Base-by-base conservation (phyloP, 23 red algal species). In the Gracilaria gracilis region DNA sequence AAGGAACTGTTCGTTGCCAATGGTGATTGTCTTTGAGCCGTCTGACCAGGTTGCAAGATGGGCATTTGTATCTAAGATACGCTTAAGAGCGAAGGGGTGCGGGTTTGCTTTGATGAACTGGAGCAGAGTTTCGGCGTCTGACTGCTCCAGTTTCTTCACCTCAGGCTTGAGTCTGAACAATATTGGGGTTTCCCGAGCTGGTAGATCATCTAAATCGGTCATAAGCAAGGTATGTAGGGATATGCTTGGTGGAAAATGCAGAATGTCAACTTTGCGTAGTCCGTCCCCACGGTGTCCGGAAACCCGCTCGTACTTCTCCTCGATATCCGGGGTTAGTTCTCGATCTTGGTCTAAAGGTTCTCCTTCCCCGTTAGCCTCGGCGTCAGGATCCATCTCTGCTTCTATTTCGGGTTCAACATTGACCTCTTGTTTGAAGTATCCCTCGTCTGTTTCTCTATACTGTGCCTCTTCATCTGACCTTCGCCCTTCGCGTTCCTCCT, bases 241-340 rank as follows among this genome's bases (percentile, higher is more conserved):
- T 35, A 90, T 57, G 31, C 71, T 90, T 62, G 75, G 87, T 31
- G 87, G 87, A 71, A 90, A 90, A 80, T 90, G 76, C n/a, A 90
- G 32, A 31, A 90, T 64, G 57, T 90, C 87, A 2, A 90, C 75
- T 34, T 71, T 47, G 35, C 57, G 54, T 25, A 24, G 74, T 24
- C 66, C 47, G 24, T 67, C 66, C 27, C 84, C 62, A 9, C 46
- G 51, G 20, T 28, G 65, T 9, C 47, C 67, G n/a, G 61, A 40
- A 38, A 54, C 40, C 28, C 67, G 76, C 46, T 67, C 57, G 31
- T 66, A 79, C 33, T 71, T 80, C n/a, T 71, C 54, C 2, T 54
- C 82, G 8, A 65, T 72, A 17, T 57, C 61, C 34, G 82, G 61
- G 7, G 62, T 57, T 58, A 25, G 25, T 38, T 82, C 53, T 24